Evolutionary conservation across 768 basidiomycete genomes (phyloP), one percentile per base, ranked within the genome.

Genomic region (Mycena crocata): DNA sequence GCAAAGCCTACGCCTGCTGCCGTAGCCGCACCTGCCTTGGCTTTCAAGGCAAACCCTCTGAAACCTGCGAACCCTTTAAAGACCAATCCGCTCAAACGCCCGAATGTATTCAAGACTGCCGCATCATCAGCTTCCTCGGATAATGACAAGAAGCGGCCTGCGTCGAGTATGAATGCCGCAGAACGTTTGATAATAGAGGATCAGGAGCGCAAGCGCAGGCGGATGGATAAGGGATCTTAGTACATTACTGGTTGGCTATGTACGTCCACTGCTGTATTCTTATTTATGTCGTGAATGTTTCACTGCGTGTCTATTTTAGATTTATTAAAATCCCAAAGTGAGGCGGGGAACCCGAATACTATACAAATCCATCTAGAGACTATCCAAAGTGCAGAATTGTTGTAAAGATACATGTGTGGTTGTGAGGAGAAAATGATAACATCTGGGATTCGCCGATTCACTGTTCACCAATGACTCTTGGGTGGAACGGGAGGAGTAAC

Each of bases 111-210:
- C 79, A 94, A 93, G 82, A 75, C 82, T 39, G 79, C 83, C 17
- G 70, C 82, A 13, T 64, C 77, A 8, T 51, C 80, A 26, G 72
- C 81, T 1, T 66, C 80, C 19, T 76, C 83, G 65, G 71, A 65
- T 14, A 85, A 83, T 39, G 87, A 87, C 46, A 89, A 85, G 83
- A 91, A 92, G 80, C 85, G 90, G 42, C 72, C 86, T 7, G 86
- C 86, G 14, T 81, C 88, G 54, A 82, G 85, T 23, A 88, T 96
- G 86, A 89, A 90, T 71, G 93, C 93, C 28, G 93, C 93, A 19
- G 96, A 98, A 78, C 84, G 87, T 68, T 79, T 99, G 64, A 96
- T 98, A 66, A 70, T 90, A 63, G 97, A 98, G 82, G 95, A 98
- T 31, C 93, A 93, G 80, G 94, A 95, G 77, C 85, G 95, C 75